These are phyloP conservation scores for Cercospora sp. DNA, from an alignment of 2,329 filamentous ascomycete species.

Conservation along the genomic window DNA sequence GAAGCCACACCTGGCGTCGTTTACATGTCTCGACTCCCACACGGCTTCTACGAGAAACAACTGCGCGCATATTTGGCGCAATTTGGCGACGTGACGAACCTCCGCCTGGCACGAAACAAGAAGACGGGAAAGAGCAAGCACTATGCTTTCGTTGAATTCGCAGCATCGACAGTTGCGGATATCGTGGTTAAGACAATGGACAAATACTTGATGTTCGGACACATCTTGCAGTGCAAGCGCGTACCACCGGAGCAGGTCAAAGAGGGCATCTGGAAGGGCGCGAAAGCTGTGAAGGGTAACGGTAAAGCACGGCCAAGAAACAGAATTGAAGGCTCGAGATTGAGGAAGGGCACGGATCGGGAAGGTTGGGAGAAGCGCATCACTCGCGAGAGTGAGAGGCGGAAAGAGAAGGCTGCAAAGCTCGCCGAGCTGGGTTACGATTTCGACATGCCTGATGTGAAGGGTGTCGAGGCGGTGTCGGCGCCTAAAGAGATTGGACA, in stretches of 20 bases:
- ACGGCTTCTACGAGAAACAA: conserved; percentile 96
- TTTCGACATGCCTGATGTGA: conserved; percentile 72
- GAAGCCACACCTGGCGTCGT: conserved; percentile 71
- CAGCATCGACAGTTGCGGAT: conserved; percentile 72
- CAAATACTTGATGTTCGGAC: conserved; percentile 93
- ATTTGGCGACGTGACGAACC: conserved; percentile 76
- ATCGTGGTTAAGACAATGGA: conserved; percentile 96
- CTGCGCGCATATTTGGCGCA: conserved; percentile 93
- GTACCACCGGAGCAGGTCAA: conserved; percentile 77
- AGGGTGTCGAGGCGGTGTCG: conserved; percentile 58
- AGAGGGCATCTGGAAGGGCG: conserved; percentile 78
- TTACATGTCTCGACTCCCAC: conserved; percentile 86
- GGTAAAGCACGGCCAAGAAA: conserved; percentile 85
- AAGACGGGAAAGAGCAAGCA: conserved; percentile 90
- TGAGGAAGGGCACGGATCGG: conserved; percentile 72
- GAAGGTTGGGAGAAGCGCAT: conserved; percentile 78
- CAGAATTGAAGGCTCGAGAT: conserved; percentile 73
- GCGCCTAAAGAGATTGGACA: conserved; percentile 40
- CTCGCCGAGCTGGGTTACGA: conserved; percentile 82
- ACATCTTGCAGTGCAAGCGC: conserved; percentile 84
- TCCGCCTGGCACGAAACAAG: conserved; percentile 88
- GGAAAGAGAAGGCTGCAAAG: conserved; percentile 68
- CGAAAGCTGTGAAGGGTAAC: conserved; percentile 60
- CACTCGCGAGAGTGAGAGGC: conserved; percentile 68
- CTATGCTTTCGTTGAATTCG: conserved; percentile 92